A percentile compares a stretch with the other conserved stretches of the same genome.
phyloP scores from a whole-genome alignment of 768 basidiomycete species.

The Termitomyces sp. region DNA sequence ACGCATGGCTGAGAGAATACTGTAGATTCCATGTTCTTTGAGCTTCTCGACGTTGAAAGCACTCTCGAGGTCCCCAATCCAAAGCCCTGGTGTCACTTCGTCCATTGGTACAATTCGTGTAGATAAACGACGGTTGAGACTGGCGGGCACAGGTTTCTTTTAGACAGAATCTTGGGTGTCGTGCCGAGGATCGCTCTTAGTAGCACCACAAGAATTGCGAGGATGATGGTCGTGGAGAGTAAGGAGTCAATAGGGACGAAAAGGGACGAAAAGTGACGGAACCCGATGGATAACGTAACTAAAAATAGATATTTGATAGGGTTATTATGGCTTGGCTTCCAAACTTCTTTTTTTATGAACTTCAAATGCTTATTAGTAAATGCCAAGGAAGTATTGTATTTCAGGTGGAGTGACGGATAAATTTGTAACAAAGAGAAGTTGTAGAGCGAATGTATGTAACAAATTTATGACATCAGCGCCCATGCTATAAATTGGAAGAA shows the following conservation, averaged over 20 bases:
- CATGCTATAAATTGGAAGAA: constrained; percentile 7
- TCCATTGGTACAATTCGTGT: constrained; percentile 54
- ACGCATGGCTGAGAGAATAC: constrained; percentile 71
- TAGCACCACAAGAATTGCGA: not conserved
- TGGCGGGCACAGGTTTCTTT: too few relatives aligned
- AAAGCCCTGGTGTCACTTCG: constrained; percentile 74
- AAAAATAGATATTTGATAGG: not conserved
- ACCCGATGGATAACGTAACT: not conserved
- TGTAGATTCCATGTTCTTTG: constrained; percentile 68
- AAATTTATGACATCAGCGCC: too few relatives aligned
- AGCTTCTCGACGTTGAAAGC: constrained; percentile 62
- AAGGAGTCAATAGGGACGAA: not conserved
- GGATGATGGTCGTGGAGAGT: not conserved
- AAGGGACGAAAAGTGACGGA: too few relatives aligned
- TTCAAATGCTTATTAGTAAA: too few relatives aligned
- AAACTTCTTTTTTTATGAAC: too few relatives aligned
- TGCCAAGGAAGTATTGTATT: too few relatives aligned
- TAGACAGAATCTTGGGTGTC: too few relatives aligned
- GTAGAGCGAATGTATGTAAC: too few relatives aligned
- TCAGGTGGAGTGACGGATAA: too few relatives aligned
- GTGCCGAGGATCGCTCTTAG: not conserved
- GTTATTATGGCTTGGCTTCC: too few relatives aligned
- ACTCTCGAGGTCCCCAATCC: constrained; percentile 80
- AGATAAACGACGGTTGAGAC: too few relatives aligned
- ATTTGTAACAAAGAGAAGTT: too few relatives aligned